These are phyloP conservation scores for Chrysosporium keratinophilum DNA, from an alignment of 2,329 filamentous ascomycete species.

Conservation along the genomic window DNA sequence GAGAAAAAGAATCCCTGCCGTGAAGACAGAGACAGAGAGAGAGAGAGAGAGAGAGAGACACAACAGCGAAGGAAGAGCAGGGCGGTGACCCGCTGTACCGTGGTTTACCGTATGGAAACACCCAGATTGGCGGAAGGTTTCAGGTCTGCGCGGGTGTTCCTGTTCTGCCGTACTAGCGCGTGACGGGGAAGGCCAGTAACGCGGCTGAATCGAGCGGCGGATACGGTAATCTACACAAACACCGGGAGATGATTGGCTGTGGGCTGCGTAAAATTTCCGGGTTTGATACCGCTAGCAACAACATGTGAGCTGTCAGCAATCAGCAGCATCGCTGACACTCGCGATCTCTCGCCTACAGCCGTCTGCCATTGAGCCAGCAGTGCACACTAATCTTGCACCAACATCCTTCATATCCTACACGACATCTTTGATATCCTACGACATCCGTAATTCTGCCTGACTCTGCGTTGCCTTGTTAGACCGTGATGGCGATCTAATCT, in stretches of 20 bases:
- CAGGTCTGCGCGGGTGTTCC: not conserved
- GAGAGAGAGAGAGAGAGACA: constrained; percentile 14
- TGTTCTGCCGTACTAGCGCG: not conserved
- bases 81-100: constrained; percentile 13
- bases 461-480: too few species aligned
- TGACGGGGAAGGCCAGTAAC: not conserved
- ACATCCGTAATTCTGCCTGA: too few species aligned
- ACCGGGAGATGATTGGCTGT: not conserved
- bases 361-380: not conserved
- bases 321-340: too few species aligned
- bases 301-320: too few species aligned
- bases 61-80: constrained; percentile 11
- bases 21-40: constrained; percentile 14
- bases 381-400: not conserved
- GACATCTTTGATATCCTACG: too few species aligned
- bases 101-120: constrained; percentile 3
- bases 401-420: too few species aligned
- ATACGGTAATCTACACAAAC: not conserved
- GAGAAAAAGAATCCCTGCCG: constrained; percentile 3
- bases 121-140: not conserved
- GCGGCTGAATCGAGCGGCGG: not conserved
- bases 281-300: not conserved
- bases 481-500: too few species aligned
- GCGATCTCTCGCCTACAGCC: not conserved
- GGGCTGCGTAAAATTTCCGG: not conserved